A percentile compares a stretch with the other conserved stretches of the same genome.
Conservation (phyloP, 2,329 filamentous ascomycete species). For the Penicillium sp. region DNA sequence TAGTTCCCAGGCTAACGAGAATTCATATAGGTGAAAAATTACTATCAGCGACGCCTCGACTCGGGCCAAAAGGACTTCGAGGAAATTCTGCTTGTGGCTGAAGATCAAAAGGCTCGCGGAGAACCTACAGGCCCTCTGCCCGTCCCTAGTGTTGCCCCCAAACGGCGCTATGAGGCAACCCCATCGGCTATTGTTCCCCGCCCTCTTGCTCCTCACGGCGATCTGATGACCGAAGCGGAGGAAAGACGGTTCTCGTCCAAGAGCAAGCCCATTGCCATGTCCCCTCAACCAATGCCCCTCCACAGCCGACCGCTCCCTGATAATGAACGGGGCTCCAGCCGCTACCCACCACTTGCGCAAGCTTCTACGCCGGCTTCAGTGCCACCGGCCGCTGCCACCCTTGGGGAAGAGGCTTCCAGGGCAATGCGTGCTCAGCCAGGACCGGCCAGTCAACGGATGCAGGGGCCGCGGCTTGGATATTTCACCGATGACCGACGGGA, state of each 20-base stretch:
- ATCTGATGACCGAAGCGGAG: constrained; percentile 34
- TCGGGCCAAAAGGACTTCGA: constrained; percentile 47
- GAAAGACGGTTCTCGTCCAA: constrained; percentile 32
- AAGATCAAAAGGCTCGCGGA: constrained; percentile 45
- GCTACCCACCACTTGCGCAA: constrained; percentile 42
- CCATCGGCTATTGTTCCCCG: constrained; percentile 43
- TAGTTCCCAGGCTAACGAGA: background rate
- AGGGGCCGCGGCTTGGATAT: constrained; percentile 46
- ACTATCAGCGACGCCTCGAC: constrained; percentile 47
- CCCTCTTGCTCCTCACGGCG: constrained; percentile 44
- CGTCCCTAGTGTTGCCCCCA: constrained; percentile 43
- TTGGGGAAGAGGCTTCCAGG: constrained; percentile 36
- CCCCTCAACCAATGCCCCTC: constrained; percentile 32
- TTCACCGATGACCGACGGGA: constrained; percentile 45
- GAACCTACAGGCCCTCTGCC: constrained; percentile 46
- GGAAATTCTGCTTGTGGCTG: constrained; percentile 42
- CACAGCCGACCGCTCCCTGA: constrained; percentile 36
- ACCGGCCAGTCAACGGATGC: constrained; percentile 33
- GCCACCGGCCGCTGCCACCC: constrained; percentile 23
- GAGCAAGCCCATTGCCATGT: constrained; percentile 30
- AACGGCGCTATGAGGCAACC: constrained; percentile 49
- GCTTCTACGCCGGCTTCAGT: constrained; percentile 32
- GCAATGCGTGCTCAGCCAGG: constrained; percentile 33
- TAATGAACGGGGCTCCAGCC: constrained; percentile 34
- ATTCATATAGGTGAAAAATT: constrained; percentile 47